phyloP scores from a whole-genome alignment of 768 basidiomycete genomes.

The Termitomyces eurrhizus region DNA sequence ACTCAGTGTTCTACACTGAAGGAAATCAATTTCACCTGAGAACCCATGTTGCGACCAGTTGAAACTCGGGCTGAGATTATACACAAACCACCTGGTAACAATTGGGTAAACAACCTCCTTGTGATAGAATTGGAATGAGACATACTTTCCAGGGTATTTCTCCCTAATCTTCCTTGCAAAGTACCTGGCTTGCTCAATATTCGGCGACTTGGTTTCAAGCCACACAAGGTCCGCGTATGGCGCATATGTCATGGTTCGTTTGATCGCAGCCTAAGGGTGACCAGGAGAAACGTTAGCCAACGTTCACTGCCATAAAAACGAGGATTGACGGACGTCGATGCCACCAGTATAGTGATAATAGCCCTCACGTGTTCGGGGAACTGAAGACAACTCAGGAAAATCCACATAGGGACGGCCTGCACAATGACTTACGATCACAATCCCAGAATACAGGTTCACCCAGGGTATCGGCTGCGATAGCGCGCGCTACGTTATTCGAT shows the following conservation, averaged over 20 bases:
- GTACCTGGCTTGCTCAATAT: conserved; percentile 71
- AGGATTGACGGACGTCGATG: conserved; percentile 43
- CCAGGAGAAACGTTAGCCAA: not conserved
- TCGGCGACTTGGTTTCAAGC: conserved; percentile 90
- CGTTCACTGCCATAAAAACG: not conserved
- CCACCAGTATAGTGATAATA: conserved; percentile 88
- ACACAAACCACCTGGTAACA: conserved; percentile 70
- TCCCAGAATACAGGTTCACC: conserved; percentile 79
- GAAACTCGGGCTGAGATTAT: conserved; percentile 92
- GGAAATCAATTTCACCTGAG: conserved; percentile 37
- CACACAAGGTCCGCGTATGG: conserved; percentile 88
- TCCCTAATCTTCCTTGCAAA: conserved; percentile 76
- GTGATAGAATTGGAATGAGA: not conserved
- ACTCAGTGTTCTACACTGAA: no score
- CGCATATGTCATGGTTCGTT: conserved; percentile 74
- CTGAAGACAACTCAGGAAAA: conserved; percentile 31
- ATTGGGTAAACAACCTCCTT: not conserved
- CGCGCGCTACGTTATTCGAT: conserved; percentile 69
- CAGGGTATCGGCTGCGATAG: conserved; percentile 69
- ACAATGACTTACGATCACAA: conserved; percentile 68
- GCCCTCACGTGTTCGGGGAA: conserved; percentile 86
- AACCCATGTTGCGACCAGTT: conserved; percentile 89
- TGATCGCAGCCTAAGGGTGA: conserved; percentile 59
- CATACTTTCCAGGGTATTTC: conserved; percentile 69
- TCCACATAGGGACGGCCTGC: not conserved